phyloP scores from a whole-genome alignment of 768 basidiomycete species.

The Russula vinacea region DNA sequence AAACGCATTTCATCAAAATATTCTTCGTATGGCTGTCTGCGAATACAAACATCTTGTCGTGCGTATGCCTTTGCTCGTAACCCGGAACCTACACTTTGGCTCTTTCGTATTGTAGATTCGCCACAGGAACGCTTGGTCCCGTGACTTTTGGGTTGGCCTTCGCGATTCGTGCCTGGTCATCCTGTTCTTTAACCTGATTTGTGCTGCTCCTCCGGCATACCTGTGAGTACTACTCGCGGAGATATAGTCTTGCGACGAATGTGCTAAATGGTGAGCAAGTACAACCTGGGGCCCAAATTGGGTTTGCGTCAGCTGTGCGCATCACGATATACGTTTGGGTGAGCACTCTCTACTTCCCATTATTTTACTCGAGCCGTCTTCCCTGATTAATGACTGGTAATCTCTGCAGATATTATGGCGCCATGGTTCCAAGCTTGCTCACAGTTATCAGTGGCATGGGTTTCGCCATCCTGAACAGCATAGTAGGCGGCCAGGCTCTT shows the following conservation, averaged over 20 bases:
- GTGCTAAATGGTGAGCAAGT: constrained; percentile 33
- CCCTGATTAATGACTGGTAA: background rate
- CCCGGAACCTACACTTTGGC: background rate
- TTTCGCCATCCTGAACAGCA: constrained; percentile 56
- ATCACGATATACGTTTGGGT: constrained; percentile 60
- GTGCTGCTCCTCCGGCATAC: constrained; percentile 44
- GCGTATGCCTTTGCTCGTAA: background rate
- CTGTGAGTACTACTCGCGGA: constrained; percentile 35
- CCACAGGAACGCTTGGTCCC: constrained; percentile 49
- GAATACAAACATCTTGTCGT: constrained; percentile 44
- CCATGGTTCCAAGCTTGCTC: constrained; percentile 45
- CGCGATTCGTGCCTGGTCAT: constrained; percentile 47
- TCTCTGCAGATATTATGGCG: constrained; percentile 52
- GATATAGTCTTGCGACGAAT: background rate
- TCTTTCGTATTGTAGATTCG: constrained; percentile 39
- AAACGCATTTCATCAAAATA: constrained; percentile 41
- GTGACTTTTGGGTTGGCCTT: constrained; percentile 43
- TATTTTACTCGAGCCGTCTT: background rate
- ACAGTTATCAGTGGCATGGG: constrained; percentile 53
- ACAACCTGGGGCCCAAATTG: constrained; percentile 73
- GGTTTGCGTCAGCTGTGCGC: constrained; percentile 85
- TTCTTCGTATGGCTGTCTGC: constrained; percentile 44
- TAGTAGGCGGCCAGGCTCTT: constrained; percentile 61
- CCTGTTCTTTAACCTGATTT: constrained; percentile 46
- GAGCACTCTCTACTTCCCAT: constrained; percentile 29